Evolutionary conservation across 768 basidiomycete genomes (phyloP).

Genomic region (Rhodocollybia butyracea): DNA sequence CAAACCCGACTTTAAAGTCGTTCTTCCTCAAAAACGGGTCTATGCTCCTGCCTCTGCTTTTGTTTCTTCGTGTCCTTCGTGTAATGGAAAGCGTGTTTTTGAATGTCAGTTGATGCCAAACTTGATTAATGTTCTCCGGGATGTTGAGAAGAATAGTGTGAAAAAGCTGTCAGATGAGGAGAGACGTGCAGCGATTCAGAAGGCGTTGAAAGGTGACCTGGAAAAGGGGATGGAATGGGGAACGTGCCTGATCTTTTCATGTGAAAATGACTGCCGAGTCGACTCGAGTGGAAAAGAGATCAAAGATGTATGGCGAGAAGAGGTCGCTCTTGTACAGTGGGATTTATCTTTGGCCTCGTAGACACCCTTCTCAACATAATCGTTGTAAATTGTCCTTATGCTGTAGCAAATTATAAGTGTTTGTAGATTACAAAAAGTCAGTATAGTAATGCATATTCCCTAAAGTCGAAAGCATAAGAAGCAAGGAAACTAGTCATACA

Average conservation of each 20-base stretch:
- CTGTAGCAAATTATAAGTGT: neutral
- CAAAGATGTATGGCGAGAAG: conserved; percentile 67
- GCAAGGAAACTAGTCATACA: neutral
- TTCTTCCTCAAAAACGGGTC: conserved; percentile 40
- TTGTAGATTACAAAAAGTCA: neutral
- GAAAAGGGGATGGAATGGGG: conserved; percentile 90
- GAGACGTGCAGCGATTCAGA: conserved; percentile 58
- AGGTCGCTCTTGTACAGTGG: conserved; percentile 74
- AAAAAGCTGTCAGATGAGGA: conserved; percentile 61
- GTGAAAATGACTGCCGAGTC: conserved; percentile 72
- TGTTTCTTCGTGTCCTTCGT: conserved; percentile 65
- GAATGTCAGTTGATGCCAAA: conserved; percentile 97
- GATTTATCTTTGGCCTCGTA: too few species aligned
- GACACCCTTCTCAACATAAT: too few species aligned
- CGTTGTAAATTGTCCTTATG: too few species aligned
- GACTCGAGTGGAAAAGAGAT: conserved; percentile 37
- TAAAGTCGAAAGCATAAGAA: neutral
- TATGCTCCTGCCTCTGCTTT: conserved; percentile 44
- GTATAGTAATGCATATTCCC: neutral
- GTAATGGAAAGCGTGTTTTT: conserved; percentile 68
- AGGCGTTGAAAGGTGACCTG: conserved; percentile 45
- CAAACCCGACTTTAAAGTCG: conserved; percentile 58
- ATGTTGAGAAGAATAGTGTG: conserved; percentile 16
- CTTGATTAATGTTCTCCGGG: conserved; percentile 72
- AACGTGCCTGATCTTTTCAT: conserved; percentile 86